Percentiles rank a stretch among this genome's conserved stretches.
Conservation (phyloP, 2,329 filamentous ascomycete species). For the Cladosporium halotolerans region DNA sequence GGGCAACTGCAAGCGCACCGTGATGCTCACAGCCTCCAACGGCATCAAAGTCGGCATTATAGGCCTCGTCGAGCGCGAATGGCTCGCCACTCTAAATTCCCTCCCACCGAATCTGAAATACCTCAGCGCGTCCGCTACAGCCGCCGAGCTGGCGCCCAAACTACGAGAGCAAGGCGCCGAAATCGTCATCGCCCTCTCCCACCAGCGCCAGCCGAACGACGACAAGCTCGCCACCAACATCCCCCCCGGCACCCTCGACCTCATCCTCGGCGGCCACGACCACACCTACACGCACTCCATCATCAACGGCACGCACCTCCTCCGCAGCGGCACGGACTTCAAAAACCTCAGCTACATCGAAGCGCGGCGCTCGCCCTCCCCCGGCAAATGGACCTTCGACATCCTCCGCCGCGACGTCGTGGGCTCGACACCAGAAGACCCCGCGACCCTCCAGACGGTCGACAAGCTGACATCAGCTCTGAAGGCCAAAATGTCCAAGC, state of each 20-base stretch:
- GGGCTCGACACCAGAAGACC: constrained; percentile 60
- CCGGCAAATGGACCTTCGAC: constrained; percentile 65
- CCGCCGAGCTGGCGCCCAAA: constrained; percentile 65
- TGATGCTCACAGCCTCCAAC: constrained; percentile 72
- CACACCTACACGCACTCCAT: constrained; percentile 77
- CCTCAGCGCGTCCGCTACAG: constrained; percentile 69
- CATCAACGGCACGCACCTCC: constrained; percentile 72
- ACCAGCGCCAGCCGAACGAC: constrained; percentile 85
- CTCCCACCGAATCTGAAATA: constrained; percentile 78
- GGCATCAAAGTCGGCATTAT: constrained; percentile 82
- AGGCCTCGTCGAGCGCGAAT: constrained; percentile 79
- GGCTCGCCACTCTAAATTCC: constrained; percentile 81
- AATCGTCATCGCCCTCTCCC: constrained; percentile 74
- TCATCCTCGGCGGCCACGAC: constrained; percentile 84
- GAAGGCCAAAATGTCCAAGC: constrained; percentile 70
- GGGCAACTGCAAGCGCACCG: constrained; percentile 67
- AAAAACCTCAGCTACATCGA: constrained; percentile 88
- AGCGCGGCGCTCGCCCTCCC: constrained; percentile 49
- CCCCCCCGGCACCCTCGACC: constrained; percentile 64
- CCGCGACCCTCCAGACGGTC: constrained; percentile 55
- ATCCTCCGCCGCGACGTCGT: constrained; percentile 71
- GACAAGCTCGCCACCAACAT: constrained; percentile 72
- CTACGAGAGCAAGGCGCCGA: constrained; percentile 73
- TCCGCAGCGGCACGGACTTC: constrained; percentile 87
- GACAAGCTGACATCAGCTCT: constrained; percentile 65